Evolutionary conservation across 371 early-diverging fungal genomes (phyloP), one percentile per base, ranked within the genome.

Genomic region (Mucor irregularis): DNA sequence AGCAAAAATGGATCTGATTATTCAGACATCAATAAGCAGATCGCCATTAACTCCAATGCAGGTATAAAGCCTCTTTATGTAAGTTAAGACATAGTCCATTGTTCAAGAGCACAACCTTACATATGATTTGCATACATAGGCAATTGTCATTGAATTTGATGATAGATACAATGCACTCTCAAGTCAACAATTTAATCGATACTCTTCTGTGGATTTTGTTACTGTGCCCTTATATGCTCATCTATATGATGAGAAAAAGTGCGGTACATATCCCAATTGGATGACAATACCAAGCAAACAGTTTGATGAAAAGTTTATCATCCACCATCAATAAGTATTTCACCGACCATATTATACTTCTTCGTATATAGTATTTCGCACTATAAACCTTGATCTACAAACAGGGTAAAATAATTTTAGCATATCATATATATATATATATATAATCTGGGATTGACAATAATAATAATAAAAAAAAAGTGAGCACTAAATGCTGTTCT

Each of bases 141-240:
- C 57, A 45, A 46, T 70, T 29, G 58, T 64, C 5, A 54, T 70
- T 33, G 71, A 67, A 17, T 70, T 70, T 44, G 71, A 70, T 48
- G 71, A 70, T 57, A 53, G 71, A 7, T 70, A 61, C 31, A 63
- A 61, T 33, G 46, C 53, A 7, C 28, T 61, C 0, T 52, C 68
- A 9, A 68, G 60, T 29, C 49, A 64, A 13, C 56, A 59, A 29
- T 68, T 49, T 34, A 63, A 63, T 16, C 33, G 60, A 5, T 63
- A 62, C 33, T 40, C 67, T 4, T 58, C 59, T 26, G 38, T 63
- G 6, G 68, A 68, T 2, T 68, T 64, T 53, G 68, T 68, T 25
- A 60, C 58, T 44, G 56, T 68, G 14, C 64, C 68, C 11, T 33
- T 68, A 4, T 53, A 47, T 47, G 61, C 62, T n/a, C 61, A 61